Evolutionary conservation across 2,329 filamentous ascomycete genomes (phyloP).

Genomic region (Stagonosporopsis tanaceti): DNA sequence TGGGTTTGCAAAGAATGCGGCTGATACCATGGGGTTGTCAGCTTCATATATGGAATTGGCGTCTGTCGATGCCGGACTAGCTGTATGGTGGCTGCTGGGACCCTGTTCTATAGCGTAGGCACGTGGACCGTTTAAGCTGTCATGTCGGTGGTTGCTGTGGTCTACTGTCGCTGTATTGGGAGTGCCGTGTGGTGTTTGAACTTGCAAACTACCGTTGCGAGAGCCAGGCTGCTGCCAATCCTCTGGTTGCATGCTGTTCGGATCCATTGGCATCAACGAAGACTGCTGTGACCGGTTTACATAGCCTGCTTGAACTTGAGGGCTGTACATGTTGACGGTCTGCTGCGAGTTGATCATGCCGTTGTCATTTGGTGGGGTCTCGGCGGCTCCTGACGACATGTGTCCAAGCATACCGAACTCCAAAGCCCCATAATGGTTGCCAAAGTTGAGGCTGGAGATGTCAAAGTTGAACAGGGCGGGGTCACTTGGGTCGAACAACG

Average conservation of each 20-base stretch:
- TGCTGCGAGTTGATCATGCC: slow-evolving; percentile 46
- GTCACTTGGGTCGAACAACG: slow-evolving; percentile 88
- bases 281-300: slow-evolving; percentile 31
- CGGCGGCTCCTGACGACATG: slow-evolving; percentile 90
- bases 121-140: slow-evolving; percentile 55
- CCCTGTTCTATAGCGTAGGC: slow-evolving; percentile 70
- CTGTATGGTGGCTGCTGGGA: slow-evolving; percentile 63
- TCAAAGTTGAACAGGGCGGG: slow-evolving; percentile 96
- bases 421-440: slow-evolving; percentile 92
- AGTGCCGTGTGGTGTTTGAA: slow-evolving; percentile 54
- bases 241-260: slow-evolving; percentile 35
- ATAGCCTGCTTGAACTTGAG: slow-evolving; percentile 48
- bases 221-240: slow-evolving; percentile 52
- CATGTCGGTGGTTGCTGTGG: slow-evolving; percentile 38
- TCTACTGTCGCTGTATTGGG: slow-evolving; percentile 48
- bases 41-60: slow-evolving; percentile 53
- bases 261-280: slow-evolving; percentile 44
- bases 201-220: slow-evolving; percentile 54
- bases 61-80: slow-evolving; percentile 61
- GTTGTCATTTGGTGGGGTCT: slow-evolving; percentile 74
- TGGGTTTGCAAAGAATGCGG: slow-evolving; percentile 46
- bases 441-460: slow-evolving; percentile 91
- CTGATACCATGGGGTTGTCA: slow-evolving; percentile 49
- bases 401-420: slow-evolving; percentile 97
- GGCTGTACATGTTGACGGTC: slow-evolving; percentile 48